A percentile compares a stretch with the other conserved stretches of the same genome.
Evolutionary conservation across 2,329 filamentous ascomycete species (phyloP).

Genomic region (Cercospora zeina): DNA sequence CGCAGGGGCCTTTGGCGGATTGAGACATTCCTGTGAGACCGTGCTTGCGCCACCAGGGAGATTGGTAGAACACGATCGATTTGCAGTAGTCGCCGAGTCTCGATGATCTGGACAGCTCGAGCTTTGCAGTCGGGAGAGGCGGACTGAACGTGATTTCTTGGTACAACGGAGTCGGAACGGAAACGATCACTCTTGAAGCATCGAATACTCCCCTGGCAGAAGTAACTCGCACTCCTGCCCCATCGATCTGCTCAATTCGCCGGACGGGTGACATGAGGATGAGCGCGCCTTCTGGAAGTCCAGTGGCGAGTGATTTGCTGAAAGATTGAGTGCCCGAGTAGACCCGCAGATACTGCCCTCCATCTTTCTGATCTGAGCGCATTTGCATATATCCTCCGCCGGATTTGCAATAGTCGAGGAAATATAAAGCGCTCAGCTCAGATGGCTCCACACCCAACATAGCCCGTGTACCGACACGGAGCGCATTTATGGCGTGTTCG

Average conservation of each 20-base stretch:
- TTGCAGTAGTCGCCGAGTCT: conserved; percentile 54
- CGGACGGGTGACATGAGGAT: conserved; percentile 31
- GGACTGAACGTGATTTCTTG: conserved; percentile 53
- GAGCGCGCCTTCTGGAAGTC: conserved; percentile 36
- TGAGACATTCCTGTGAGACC: conserved; percentile 52
- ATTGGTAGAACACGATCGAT: conserved; percentile 50
- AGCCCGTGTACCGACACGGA: conserved; percentile 51
- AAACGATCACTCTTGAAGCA: conserved; percentile 51
- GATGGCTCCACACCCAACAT: conserved; percentile 54
- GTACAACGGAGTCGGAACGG: conserved; percentile 52
- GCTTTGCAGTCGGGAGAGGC: conserved; percentile 47
- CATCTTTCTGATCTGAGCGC: conserved; percentile 54
- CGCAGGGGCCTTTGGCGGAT: conserved; percentile 48
- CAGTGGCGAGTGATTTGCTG: conserved; percentile 42
- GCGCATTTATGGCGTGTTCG: conserved; percentile 42
- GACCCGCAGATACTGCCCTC: conserved; percentile 56
- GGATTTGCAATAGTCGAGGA: conserved; percentile 58
- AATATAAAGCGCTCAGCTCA: conserved; percentile 55
- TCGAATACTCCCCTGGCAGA: conserved; percentile 38
- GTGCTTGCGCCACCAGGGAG: conserved; percentile 50
- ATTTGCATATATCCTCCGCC: conserved; percentile 56
- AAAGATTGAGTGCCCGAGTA: conserved; percentile 52
- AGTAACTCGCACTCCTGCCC: conserved; percentile 30
- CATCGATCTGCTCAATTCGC: conserved; percentile 25
- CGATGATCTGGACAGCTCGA: conserved; percentile 28